Base-by-base conservation (phyloP, 768 basidiomycete species). In the Cantharellus cinnabarinus region DNA sequence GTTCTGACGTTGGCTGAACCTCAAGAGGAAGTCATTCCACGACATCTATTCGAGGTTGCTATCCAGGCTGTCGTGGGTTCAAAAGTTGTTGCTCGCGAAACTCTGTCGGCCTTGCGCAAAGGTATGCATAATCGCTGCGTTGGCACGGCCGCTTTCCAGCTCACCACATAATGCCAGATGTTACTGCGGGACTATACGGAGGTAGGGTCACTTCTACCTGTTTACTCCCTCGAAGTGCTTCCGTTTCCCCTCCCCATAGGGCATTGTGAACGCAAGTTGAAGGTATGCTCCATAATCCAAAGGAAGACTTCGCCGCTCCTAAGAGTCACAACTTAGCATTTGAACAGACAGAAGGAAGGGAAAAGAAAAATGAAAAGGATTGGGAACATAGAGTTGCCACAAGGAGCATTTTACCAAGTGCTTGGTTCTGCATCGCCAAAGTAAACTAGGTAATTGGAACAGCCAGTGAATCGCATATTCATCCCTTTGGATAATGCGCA, bases 371-470 rank as follows among this genome's bases (percentile, higher is more conserved):
- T 98, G 78, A 97, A 94, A 71, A 79, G 80, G 62, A 75, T 94
- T 57, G 90, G 91, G 41, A 81, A 75, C 59, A 88, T 97, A 56
- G 82, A 89, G 62, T 78, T 99, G 48, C 91, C 93, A 39, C 90
- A 95, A 66, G 89, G 93, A 66, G 94, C 93, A 1, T 98, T 99
- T 77, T 95, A 86, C 69, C 80, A 88, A 62, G 83, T 97, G 58
- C 74, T 98, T 62, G 79, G 81, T 66, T 29, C 20, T 29, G 20
- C 20, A 29, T 29, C 20, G 20, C 20, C 20, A 29, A 76, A 76
- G 52, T 83, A 78, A 41, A 14, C 56, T 10, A 42, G 37, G 56
- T 40, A 41, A 42, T 38, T 7, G 20, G 10, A 54, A 7, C 10
- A 10, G 35, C 35, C 10, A 48, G 29, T 29, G 44, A 29, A 10